Evolutionary conservation across 345 rosid species (phyloP), one percentile per base, ranked within the genome.

Genomic region (Euclidium syriacum): DNA sequence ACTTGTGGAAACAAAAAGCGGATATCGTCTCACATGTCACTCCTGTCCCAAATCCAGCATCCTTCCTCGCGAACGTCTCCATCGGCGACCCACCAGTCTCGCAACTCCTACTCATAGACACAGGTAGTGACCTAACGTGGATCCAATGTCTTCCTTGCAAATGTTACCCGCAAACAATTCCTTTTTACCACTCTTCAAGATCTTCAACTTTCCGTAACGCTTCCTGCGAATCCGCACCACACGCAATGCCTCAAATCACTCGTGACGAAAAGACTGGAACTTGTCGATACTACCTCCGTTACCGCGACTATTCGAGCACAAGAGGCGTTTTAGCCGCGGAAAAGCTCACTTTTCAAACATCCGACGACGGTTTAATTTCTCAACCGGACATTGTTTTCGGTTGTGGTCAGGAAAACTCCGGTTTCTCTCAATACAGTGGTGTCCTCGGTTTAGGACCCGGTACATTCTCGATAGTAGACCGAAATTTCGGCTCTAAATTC

Each of bases 361-460:
- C 72, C 6, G 67, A 72, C n/a, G 46, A 66, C 33, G 68, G 76
- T 33, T 5, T 72, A 11, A 15, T 46, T 29, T 49, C 67, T 19
- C 42, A 34, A 52, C n/a, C 11, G 0, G 2, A 56, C 64, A 30
- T 70, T 47, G 38, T 63, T 9, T 9, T 70, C 1, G 74, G 72
- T 3, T 72, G 76, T 8, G 76, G 76, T 18, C 58, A 65, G 33
- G 56, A 72, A 12, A 72, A 72, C 62, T 51, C 64, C 12, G 63
- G 55, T 38, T 56, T 49, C 9, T 35, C 47, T 26, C 54, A 64
- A 1, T 66, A 24, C 43, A 65, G 63, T 7, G 76, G 76, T 22
- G 71, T 72, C 1, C 72, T 65, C 10, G 76, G 76, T 65, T 53
- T 72, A 52, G 76, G 76, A 34, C 67, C 76, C 0, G 62, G 71